Evolutionary conservation across 2,329 filamentous ascomycete species (phyloP), one percentile per base, ranked within the genome.

Genomic region (Ascochyta clinopodiicola): DNA sequence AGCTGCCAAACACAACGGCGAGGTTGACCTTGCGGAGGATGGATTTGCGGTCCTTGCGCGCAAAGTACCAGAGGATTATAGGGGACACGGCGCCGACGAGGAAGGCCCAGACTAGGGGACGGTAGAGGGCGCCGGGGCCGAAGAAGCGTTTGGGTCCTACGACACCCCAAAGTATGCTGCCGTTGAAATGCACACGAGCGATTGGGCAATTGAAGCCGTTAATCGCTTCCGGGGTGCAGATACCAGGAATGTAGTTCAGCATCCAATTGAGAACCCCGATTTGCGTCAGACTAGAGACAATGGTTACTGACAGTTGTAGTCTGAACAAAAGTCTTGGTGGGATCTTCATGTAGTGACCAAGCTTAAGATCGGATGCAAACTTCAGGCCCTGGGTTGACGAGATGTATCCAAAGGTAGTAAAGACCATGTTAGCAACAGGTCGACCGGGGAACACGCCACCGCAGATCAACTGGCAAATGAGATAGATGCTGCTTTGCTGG

Each of bases 401-500:
- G 69, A 95, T 95, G 56, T 95, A 96, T 59, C 91, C 91, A 72
- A 95, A 96, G 0, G 91, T 95, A 43, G 94, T 91, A 67, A 96
- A 96, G 32, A 96, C 90, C 92, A 96, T 96, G 75, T 96, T 95
- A 45, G 91, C 92, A 10, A 96, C 90, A 1, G 92, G 92, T 1
- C 89, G 88, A 25, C 92, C 92, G 0, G 91, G 91, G 71, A 96
- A 96, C 15, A 92, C 81, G 45, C 85, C 87, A 49, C 92, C 92
- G 60, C 90, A 94, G 61, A 95, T 88, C 53, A 96, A 83, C 75
- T 95, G 91, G 73, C 91, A 94, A 66, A 95, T 90, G 32, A 95
- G 83, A 72, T 94, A 95, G 62, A 94, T 91, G 73, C 88, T 91
- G 75, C 87, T 91, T 74, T 95, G 90, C 71, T 94, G 91, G 73